Percentiles rank a stretch among this genome's conserved stretches.
These are phyloP conservation scores for Xylaria sp. DNA, from an alignment of 2,329 filamentous ascomycete genomes.

Conservation along the genomic window DNA sequence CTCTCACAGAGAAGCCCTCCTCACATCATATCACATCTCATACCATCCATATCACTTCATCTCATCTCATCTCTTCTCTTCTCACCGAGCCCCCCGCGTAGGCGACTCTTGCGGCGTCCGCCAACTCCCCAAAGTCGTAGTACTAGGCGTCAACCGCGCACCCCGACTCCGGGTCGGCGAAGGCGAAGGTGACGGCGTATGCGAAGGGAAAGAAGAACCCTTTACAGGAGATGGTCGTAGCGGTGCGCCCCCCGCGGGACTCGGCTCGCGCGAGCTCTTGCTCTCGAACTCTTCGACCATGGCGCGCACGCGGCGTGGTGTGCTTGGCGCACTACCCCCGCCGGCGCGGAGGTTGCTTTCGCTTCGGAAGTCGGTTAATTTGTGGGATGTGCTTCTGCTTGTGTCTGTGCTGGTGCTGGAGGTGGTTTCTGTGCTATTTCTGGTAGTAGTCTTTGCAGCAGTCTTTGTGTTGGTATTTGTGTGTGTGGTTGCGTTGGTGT, in stretches of 20 bases:
- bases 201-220: not conserved
- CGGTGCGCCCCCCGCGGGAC: no score
- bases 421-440: no score
- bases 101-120: constrained; percentile 14
- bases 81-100: not conserved
- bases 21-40: no score
- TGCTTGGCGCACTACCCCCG: constrained; percentile 35
- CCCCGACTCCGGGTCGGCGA: no score
- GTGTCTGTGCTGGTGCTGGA: no score
- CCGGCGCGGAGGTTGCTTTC: constrained; percentile 24
- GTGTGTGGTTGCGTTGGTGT: no score
- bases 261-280: constrained; percentile 50
- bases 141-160: no score
- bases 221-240: constrained; percentile 26
- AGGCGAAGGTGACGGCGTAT: no score
- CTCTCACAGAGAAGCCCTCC: not conserved
- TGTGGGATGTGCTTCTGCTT: not conserved
- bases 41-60: no score
- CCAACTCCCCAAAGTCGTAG: not conserved
- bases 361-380: constrained; percentile 19
- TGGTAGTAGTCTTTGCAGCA: no score
- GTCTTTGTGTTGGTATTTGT: no score
- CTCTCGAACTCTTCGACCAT: constrained; percentile 64
- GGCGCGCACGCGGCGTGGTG: constrained; percentile 54
- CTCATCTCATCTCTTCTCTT: no score